phyloP scores from a whole-genome alignment of 352 stramenopile genomes.

The Phytophthora tubulina region DNA sequence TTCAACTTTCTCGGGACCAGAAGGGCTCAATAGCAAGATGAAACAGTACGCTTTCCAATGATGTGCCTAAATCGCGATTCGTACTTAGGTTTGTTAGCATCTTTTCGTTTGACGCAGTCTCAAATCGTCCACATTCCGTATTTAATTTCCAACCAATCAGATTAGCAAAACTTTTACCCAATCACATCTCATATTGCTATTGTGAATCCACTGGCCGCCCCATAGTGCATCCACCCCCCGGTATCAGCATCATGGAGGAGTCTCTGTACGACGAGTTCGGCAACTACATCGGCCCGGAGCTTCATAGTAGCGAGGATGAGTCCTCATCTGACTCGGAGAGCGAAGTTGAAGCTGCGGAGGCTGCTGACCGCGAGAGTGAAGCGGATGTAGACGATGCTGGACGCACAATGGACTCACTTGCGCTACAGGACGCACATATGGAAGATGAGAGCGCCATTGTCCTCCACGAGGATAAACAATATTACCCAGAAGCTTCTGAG shows the following conservation, averaged over 20 bases:
- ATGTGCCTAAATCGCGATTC: too few species aligned
- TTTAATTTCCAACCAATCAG: slow-evolving; percentile 27
- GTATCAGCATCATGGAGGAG: slow-evolving; percentile 88
- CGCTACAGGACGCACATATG: slow-evolving; percentile 52
- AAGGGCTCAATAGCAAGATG: too few species aligned
- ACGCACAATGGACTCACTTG: slow-evolving; percentile 56
- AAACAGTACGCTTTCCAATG: too few species aligned
- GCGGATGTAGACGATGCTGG: slow-evolving; percentile 34
- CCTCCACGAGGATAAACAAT: slow-evolving; percentile 99
- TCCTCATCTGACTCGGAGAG: slow-evolving; percentile 66
- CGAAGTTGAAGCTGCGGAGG: slow-evolving; percentile 29
- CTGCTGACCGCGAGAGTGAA: slow-evolving; percentile 55
- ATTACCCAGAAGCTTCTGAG: slow-evolving; percentile 98
- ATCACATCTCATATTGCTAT: slow-evolving; percentile 3
- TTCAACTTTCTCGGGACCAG: too few species aligned
- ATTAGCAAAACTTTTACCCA: slow-evolving; percentile 9
- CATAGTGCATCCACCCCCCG: background rate
- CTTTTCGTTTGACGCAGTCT: too few species aligned
- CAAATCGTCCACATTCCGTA: background rate
- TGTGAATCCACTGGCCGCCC: slow-evolving; percentile 28
- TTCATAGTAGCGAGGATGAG: slow-evolving; percentile 87
- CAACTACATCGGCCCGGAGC: slow-evolving; percentile 99
- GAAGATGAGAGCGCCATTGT: slow-evolving; percentile 95
- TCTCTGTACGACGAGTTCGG: slow-evolving; percentile 99
- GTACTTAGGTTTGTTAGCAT: too few species aligned